Conservation (phyloP, 2,329 filamentous ascomycete species). For the Cephalotrichum gorgonifer region DNA sequence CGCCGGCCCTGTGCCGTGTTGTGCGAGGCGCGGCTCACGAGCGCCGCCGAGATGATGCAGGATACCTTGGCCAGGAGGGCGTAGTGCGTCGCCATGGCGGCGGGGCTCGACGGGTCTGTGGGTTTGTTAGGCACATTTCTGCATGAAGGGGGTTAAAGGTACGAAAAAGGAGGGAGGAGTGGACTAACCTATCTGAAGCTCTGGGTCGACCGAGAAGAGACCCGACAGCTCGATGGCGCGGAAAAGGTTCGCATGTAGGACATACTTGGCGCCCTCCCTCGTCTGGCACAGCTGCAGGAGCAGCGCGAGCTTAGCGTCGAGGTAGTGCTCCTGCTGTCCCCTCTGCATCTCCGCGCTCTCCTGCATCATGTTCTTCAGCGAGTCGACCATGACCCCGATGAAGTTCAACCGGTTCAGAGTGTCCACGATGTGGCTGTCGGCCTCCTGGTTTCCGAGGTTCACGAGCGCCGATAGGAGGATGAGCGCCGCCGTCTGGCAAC, state of each 20-base stretch:
- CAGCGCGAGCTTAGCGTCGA: constrained; percentile 67
- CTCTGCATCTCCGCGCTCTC: constrained; percentile 38
- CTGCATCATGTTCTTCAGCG: constrained; percentile 63
- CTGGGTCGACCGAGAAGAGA: constrained; percentile 85
- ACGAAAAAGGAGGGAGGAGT: constrained; percentile 4
- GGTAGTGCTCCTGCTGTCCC: constrained; percentile 38
- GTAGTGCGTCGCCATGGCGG: constrained; percentile 73
- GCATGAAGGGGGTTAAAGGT: background rate
- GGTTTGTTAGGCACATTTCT: constrained; percentile 10
- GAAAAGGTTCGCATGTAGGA: constrained; percentile 87
- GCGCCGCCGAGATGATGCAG: constrained; percentile 70
- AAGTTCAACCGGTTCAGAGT: constrained; percentile 81
- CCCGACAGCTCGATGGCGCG: constrained; percentile 67
- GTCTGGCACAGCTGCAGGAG: constrained; percentile 78
- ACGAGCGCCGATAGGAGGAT: constrained; percentile 74
- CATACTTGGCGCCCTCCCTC: constrained; percentile 69
- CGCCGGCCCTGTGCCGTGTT: constrained; percentile 70
- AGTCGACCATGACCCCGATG: constrained; percentile 80
- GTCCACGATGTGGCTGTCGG: constrained; percentile 66
- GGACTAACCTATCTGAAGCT: constrained; percentile 57
- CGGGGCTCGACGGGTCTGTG: constrained; percentile 53
- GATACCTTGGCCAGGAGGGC: constrained; percentile 70
- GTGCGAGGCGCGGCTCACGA: constrained; percentile 71
- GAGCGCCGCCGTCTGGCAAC: constrained; percentile 75
- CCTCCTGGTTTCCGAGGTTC: constrained; percentile 59